Base-by-base conservation (phyloP, 768 basidiomycete genomes). In the Boletus pseudo-olivaceus region DNA sequence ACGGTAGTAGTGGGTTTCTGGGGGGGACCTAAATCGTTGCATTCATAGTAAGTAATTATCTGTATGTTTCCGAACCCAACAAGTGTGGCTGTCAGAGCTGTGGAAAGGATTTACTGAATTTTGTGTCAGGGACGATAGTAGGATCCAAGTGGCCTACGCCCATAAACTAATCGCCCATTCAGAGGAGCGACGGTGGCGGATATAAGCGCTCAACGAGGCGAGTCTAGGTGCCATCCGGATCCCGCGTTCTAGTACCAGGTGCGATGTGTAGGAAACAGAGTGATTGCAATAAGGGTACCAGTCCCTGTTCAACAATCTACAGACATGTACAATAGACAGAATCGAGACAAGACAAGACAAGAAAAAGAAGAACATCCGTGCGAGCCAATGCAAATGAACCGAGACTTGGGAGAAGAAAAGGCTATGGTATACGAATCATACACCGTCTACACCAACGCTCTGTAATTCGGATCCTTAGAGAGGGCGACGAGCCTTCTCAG, bases 401-500 rank as follows among this genome's bases (percentile, higher is more conserved):
- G 50, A 57, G 52, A 54, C 53, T 44, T 7, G 23, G 0, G 37
- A 43, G 43, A 39, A 51, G 44, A 40, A 52, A 49, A 41, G 32
- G 8, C 38, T 35, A 51, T 39, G 55, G 32, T 37, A 56, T 45
- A 39, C 4, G 34, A 15, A 48, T 51, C 54, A 52, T 50, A 47
- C 32, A 40, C 51, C 40, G 33, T 40, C 37, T 7, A 47, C 51
- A 39, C 19, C 27, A 9, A 40, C 20, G 1, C 17, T 43, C n/a
- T 4, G 29, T 10, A 23, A 37, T 27, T 7, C 12, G 23, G 26
- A 32, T 39, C 34, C 30, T 63, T 60, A 69, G 51, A 69, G 57
- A 12, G 70, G 57, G 40, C 62, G 63, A 11, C 53, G 57, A 46
- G 58, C 61, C 60, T 69, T 69, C 54, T 69, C 68, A 6, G 59